A percentile compares a stretch with the other conserved stretches of the same genome.
These are phyloP conservation scores for Claviceps digitariae DNA, from an alignment of 2,329 filamentous ascomycete genomes.

Conservation along the genomic window DNA sequence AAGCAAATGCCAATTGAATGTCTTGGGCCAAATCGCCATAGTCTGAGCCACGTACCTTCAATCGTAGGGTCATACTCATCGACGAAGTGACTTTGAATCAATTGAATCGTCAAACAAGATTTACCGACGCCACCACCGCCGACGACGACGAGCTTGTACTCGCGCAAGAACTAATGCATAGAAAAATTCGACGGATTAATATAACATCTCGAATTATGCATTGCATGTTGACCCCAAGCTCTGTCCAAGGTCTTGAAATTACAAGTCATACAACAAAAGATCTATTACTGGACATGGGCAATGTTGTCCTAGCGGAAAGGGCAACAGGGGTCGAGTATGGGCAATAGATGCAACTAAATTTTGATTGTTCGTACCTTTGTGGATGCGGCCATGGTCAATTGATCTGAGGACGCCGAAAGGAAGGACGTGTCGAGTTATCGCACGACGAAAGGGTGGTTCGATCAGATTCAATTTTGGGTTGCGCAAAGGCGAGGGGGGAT, in stretches of 20 bases:
- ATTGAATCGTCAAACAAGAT: slow-evolving; percentile 96
- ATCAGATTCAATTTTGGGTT: slow-evolving; percentile 8
- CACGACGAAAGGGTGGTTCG: slow-evolving; percentile 2
- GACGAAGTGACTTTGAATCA: slow-evolving; percentile 92
- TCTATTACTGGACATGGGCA: neutral
- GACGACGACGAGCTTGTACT: slow-evolving; percentile 94
- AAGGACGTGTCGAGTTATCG: slow-evolving; percentile 3
- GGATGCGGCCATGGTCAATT: slow-evolving; percentile 20
- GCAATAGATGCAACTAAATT: neutral
- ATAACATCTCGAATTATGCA: neutral
- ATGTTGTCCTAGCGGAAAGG: neutral
- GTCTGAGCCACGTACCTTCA: slow-evolving; percentile 50
- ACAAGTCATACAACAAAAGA: neutral
- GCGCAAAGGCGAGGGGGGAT: slow-evolving; percentile 4
- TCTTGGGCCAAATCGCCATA: neutral
- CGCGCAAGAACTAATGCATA: slow-evolving; percentile 57
- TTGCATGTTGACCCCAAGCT: neutral
- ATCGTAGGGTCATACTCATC: slow-evolving; percentile 99
- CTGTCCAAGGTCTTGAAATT: neutral
- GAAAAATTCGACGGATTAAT: neutral
- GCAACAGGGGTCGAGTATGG: neutral
- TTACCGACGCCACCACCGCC: slow-evolving; percentile 98
- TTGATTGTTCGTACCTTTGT: slow-evolving; percentile 18
- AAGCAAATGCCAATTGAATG: neutral
- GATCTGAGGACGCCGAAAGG: neutral